Base-by-base conservation (phyloP, 352 stramenopile genomes). In the Phytophthora agathidicida region DNA sequence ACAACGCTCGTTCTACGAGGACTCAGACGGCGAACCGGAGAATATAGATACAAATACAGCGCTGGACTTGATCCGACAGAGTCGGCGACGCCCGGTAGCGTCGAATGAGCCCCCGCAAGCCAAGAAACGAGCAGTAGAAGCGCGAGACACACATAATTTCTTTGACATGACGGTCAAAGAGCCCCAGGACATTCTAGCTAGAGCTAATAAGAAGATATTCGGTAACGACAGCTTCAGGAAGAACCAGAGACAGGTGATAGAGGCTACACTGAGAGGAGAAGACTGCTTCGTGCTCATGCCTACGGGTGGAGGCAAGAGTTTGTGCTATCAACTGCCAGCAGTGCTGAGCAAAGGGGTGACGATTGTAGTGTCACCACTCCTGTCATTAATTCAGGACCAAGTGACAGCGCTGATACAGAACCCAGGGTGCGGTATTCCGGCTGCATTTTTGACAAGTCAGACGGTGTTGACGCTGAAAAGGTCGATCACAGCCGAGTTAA, bases 221-320 rank as follows among this genome's bases (percentile, higher is more conserved):
- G 78, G 82, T 6, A 93, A 93, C 56, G 41, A 71, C 37, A 55
- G 63, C 19, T 99, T 98, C 75, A 82, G 96, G 23, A 80, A 88
- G 56, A 90, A 97, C 73, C 96, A 99, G 82, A 65, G 88, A 9
- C 63, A 89, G 37, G 94, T 98, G 35, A 96, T 99, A 20, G 83
- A 98, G 58, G 74, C 81, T 14, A 98, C 94, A 23, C 86, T 99
- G 58, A 72, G 68, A 26, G 83, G 83, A 19, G 60, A 97, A 36
- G 93, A 98, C 77, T 90, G 75, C 36, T 98, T 99, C 68, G 88
- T 98, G 51, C 77, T 98, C 30, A 98, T 98, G 94, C 88, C 91
- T 41, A 98, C 94, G 17, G 89, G 88, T 39, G 88, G 87, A n/a
- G 88, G 88, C 58, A 96, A 96, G 67, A 94, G 83, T 59, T 69